Conservation (phyloP, 371 early-diverging fungal genomes). For the Haplosporangium sp. region DNA sequence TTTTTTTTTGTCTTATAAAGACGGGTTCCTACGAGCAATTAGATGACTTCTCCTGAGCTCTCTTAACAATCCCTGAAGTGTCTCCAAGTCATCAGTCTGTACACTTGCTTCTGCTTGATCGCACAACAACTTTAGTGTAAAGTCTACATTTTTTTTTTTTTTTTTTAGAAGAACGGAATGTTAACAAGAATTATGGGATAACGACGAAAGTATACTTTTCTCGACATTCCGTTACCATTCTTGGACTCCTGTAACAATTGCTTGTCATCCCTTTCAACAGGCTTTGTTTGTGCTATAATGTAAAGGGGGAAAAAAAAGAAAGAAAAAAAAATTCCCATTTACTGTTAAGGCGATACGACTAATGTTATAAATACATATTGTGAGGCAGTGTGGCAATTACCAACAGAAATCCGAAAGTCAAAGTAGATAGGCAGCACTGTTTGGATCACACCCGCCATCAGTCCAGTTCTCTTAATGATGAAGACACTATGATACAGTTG, state of each 20-base stretch:
- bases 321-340: neutral
- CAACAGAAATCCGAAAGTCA: conserved; percentile 60
- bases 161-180: too few relatives aligned
- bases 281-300: conserved; percentile 54
- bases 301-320: neutral
- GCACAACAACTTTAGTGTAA: conserved; percentile 39
- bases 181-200: neutral
- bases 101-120: conserved; percentile 37
- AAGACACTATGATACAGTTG: conserved; percentile 45
- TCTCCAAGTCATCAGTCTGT: conserved; percentile 48
- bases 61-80: conserved; percentile 56
- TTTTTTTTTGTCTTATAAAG: neutral
- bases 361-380: neutral
- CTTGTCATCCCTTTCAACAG: conserved; percentile 53
- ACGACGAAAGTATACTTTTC: neutral
- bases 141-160: too few relatives aligned
- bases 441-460: conserved; percentile 42
- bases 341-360: neutral
- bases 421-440: conserved; percentile 58
- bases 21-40: conserved; percentile 57
- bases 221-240: conserved; percentile 18
- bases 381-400: conserved; percentile 26
- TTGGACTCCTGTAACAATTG: conserved; percentile 26
- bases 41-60: conserved; percentile 57
- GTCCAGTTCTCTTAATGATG: conserved; percentile 53